Evolutionary conservation across 768 basidiomycete genomes (phyloP), one percentile per base, ranked within the genome.

Genomic region (Clavaria fumosa): DNA sequence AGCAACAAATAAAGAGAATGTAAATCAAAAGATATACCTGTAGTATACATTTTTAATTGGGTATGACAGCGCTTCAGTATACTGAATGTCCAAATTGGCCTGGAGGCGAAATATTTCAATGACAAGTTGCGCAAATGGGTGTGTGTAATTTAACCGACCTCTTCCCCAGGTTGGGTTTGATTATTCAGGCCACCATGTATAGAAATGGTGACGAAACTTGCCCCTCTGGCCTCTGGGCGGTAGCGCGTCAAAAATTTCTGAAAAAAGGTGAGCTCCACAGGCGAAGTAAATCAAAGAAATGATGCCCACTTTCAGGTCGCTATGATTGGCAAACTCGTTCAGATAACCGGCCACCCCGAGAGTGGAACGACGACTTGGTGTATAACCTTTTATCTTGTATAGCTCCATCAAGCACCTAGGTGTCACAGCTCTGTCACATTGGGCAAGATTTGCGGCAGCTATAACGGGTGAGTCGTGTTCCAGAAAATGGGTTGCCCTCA

Each of bases 21-120:
- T 40, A 32, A 40, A 35, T 9, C 39, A 42, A 28, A 47, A 36
- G 21, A 28, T 6, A 6, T 33, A 54, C 55, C 55, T 56, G 47
- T 52, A 63, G 45, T 64, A 68, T 24, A 53, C 55, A 41, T 61
- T 63, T 7, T 62, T 62, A 0, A 62, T 65, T 3, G 68, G 68
- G 32, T 37, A 52, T 9, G 54, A 54, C 52, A 75, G 62, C 6
- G 57, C 61, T 43, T 47, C 47, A 10, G 53, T 47, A 36, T 69
- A 75, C 46, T 74, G 58, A 3, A 70, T 55, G 46, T 75, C 72
- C 7, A 75, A 59, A 48, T 66, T 50, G 15, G 69, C 64, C 47
- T 67, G 11, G 31, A 22, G 14, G 14, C 41, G 33, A 7, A 46
- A 14, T 43, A 9, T 39, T n/a, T n/a, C n/a, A n/a, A n/a, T n/a